Evolutionary conservation across 2,329 filamentous ascomycete genomes (phyloP), one percentile per base, ranked within the genome.

Genomic region (Penicillium olsonii): DNA sequence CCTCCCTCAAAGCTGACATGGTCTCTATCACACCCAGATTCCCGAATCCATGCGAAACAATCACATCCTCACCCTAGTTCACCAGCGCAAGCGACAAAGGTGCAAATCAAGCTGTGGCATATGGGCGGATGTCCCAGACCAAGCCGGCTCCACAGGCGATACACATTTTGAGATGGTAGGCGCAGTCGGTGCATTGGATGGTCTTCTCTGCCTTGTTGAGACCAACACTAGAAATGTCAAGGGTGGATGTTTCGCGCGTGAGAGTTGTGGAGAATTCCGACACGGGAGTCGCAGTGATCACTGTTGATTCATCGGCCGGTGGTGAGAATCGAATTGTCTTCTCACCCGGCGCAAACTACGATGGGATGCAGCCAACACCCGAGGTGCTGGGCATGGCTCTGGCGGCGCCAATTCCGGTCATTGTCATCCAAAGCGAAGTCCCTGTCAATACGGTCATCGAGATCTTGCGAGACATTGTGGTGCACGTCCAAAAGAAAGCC

Each of bases 1-100:
- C 92, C 62, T 97, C 92, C 27, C 84, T 99, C 53, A 97, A 97
- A 75, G 89, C 90, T 68, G 92, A 99, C 75, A 85, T 97, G 56
- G 89, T 96, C 55, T 92, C 90, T 34, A 85, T 90, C 63, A 94
- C 94, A 27, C 79, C 89, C 5, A 89, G 92, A 55, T 84, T 96
- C 55, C 92, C 94, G 1, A 75, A 80, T 1, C 85, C 87, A 1
- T 94, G 92, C 59, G 92, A 99, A 74, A 97, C 92, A 2, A 80
- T 97, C 43, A 92, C 88, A 2, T 83, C 90, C 40, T 84, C 78
- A 57, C 84, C 84, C 17, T 95, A 95, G 74, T 81, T 81, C 65
- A 90, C 87, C 29, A 91, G 88, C 37, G 86, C 88, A 24, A 94
- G 92, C 62, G 92, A 94, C 49, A 99, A 99, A 75, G 92, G 92